These are phyloP conservation scores for Kregervanrija fluxuum DNA, from an alignment of 805 yeast genomes.

Conservation along the genomic window DNA sequence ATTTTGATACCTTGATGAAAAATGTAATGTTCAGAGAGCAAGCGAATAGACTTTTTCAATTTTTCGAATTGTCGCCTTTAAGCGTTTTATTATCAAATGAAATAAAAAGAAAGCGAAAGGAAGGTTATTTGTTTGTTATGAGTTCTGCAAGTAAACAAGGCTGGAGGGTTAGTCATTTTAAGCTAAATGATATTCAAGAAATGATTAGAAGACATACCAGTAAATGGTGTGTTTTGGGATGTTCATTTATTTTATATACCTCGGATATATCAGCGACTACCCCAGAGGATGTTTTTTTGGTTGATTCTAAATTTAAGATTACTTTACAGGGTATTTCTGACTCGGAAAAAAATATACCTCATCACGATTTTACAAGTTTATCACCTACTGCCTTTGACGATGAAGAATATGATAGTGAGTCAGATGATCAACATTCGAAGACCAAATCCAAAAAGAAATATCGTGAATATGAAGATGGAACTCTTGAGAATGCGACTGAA, in stretches of 20 bases:
- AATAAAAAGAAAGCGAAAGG: slow-evolving; percentile 76
- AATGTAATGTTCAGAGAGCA: slow-evolving; percentile 67
- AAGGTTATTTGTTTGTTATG: slow-evolving; percentile 74
- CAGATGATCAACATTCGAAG: slow-evolving; percentile 29
- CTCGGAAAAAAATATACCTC: slow-evolving; percentile 15
- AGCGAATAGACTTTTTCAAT: slow-evolving; percentile 74
- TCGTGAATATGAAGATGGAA: not conserved
- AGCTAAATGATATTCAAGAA: slow-evolving; percentile 67
- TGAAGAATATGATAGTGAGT: slow-evolving; percentile 35
- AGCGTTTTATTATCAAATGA: slow-evolving; percentile 80
- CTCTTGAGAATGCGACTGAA: not conserved
- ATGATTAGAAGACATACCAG: slow-evolving; percentile 88
- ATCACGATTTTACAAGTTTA: slow-evolving; percentile 20
- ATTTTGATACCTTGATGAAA: slow-evolving; percentile 54
- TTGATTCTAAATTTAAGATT: slow-evolving; percentile 70
- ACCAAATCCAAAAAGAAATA: slow-evolving; percentile 4
- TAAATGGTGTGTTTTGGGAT: slow-evolving; percentile 87
- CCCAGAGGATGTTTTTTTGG: slow-evolving; percentile 83
- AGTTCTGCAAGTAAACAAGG: slow-evolving; percentile 86
- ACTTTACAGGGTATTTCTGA: slow-evolving; percentile 37
- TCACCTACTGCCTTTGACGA: slow-evolving; percentile 28
- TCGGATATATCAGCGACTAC: slow-evolving; percentile 81
- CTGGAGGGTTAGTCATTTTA: slow-evolving; percentile 91
- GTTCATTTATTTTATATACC: slow-evolving; percentile 78
- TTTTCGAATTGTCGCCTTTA: slow-evolving; percentile 84